A percentile compares a stretch with the other conserved stretches of the same genome.
These are phyloP conservation scores for Cladosporium oxysporum DNA, from an alignment of 2,329 filamentous ascomycete genomes.

Conservation along the genomic window DNA sequence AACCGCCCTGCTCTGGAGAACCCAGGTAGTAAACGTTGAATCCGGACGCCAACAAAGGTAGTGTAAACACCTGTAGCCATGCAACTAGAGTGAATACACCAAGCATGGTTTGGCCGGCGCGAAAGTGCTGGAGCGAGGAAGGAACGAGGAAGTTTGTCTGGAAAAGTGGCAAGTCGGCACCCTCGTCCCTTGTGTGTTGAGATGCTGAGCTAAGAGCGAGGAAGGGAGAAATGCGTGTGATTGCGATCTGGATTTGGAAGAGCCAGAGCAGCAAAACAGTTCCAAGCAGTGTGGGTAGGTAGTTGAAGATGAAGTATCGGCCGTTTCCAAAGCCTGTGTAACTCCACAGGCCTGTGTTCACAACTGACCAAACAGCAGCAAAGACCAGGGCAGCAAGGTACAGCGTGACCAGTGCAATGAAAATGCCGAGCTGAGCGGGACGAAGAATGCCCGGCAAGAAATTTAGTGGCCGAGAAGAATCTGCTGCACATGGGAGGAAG, in stretches of 20 bases:
- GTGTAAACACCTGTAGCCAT: constrained; percentile 77
- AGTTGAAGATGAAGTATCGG: constrained; percentile 82
- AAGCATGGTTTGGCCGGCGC: constrained; percentile 67
- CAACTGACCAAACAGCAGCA: constrained; percentile 67
- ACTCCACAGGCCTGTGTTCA: constrained; percentile 64
- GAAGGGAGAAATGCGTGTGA: constrained; percentile 78
- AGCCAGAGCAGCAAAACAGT: constrained; percentile 73
- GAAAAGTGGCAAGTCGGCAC: constrained; percentile 64
- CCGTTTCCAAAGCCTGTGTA: constrained; percentile 70
- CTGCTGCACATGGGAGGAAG: constrained; percentile 37
- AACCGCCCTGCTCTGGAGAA: constrained; percentile 58
- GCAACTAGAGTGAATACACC: constrained; percentile 66
- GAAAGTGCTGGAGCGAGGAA: constrained; percentile 53
- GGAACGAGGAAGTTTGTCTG: constrained; percentile 69
- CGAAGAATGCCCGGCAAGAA: constrained; percentile 74
- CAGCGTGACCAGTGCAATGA: constrained; percentile 63
- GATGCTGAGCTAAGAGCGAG: constrained; percentile 70
- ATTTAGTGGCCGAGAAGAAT: constrained; percentile 50
- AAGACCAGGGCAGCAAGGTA: constrained; percentile 75
- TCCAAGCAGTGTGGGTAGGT: constrained; percentile 77
- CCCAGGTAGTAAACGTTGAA: constrained; percentile 69
- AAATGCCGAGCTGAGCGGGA: constrained; percentile 60
- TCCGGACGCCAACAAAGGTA: constrained; percentile 77
- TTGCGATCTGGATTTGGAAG: constrained; percentile 70
- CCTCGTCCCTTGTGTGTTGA: constrained; percentile 60